Percentiles rank a stretch among this genome's conserved stretches.
Conservation (phyloP, 2,329 filamentous ascomycete genomes). For the Nannizziopsis barbatae region DNA sequence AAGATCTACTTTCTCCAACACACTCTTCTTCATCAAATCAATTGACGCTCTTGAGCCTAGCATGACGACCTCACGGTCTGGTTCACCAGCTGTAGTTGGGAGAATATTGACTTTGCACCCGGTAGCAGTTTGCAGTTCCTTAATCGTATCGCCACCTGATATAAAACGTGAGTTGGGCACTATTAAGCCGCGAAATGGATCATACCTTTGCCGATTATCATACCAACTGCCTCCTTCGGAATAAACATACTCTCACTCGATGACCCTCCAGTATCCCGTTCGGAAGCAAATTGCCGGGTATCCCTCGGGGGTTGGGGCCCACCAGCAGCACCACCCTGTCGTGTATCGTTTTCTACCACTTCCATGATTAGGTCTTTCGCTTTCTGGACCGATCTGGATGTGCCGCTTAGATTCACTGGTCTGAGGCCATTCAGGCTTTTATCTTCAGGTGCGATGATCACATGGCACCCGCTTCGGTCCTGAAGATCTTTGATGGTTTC, state of each 20-base stretch:
- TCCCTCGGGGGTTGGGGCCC: conserved; percentile 14
- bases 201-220: conserved; percentile 82
- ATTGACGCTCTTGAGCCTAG: conserved; percentile 70
- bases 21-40: conserved; percentile 66
- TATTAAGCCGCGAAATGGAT: not conserved
- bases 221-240: conserved; percentile 81
- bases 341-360: conserved; percentile 81
- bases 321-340: conserved; percentile 14
- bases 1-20: conserved; percentile 84
- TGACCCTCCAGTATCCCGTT: conserved; percentile 31
- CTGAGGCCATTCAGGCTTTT: conserved; percentile 84
- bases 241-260: conserved; percentile 54
- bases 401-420: conserved; percentile 81
- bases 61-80: conserved; percentile 75
- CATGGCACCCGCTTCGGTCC: conserved; percentile 84
- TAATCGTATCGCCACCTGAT: conserved; percentile 73
- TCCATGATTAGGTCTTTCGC: conserved; percentile 86
- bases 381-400: conserved; percentile 58
- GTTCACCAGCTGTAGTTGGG: conserved; percentile 64
- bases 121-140: conserved; percentile 78
- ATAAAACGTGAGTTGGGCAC: conserved; percentile 16
- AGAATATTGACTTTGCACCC: conserved; percentile 91
- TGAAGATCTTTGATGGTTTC: conserved; percentile 89
- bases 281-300: conserved; percentile 12
- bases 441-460: conserved; percentile 87